phyloP scores from a whole-genome alignment of 2,329 filamentous ascomycete species.

The Talaromyces piceae region DNA sequence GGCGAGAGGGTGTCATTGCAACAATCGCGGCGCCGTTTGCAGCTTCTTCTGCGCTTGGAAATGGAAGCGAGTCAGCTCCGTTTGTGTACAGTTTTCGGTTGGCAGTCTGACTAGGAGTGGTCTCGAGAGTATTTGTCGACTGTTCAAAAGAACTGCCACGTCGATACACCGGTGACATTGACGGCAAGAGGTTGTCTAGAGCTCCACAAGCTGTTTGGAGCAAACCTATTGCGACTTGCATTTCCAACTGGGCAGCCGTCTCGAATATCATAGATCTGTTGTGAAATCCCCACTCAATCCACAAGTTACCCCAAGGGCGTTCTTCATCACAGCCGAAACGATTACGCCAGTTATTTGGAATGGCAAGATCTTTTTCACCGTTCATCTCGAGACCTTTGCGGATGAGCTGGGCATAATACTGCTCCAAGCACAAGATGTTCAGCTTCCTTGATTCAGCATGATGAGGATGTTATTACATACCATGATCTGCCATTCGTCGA shows the following conservation, averaged over 20 bases:
- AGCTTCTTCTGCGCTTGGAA: constrained; percentile 1
- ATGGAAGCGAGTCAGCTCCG: neutral
- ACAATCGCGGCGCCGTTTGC: constrained; percentile 1
- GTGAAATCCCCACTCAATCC: constrained; percentile 22
- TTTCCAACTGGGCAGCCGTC: constrained; percentile 18
- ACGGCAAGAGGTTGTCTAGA: neutral
- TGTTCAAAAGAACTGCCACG: neutral
- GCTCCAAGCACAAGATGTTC: neutral
- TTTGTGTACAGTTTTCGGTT: neutral
- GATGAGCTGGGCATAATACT: constrained; percentile 22
- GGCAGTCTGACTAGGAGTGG: neutral
- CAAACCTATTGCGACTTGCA: constrained; percentile 16
- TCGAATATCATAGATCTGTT: constrained; percentile 16
- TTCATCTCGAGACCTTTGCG: constrained; percentile 14
- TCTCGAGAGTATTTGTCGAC: neutral
- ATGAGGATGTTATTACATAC: constrained; percentile 17
- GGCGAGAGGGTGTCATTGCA: neutral
- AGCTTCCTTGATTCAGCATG: neutral
- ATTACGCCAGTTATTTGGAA: constrained; percentile 8
- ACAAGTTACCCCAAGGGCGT: constrained; percentile 23
- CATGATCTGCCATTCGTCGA: constrained; percentile 17
- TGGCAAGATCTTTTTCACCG: constrained; percentile 1
- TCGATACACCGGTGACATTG: neutral
- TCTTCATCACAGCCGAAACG: neutral
- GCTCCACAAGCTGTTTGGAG: constrained; percentile 14